Conservation (phyloP, 2,329 filamentous ascomycete genomes). For the Sarocladium oryzae region DNA sequence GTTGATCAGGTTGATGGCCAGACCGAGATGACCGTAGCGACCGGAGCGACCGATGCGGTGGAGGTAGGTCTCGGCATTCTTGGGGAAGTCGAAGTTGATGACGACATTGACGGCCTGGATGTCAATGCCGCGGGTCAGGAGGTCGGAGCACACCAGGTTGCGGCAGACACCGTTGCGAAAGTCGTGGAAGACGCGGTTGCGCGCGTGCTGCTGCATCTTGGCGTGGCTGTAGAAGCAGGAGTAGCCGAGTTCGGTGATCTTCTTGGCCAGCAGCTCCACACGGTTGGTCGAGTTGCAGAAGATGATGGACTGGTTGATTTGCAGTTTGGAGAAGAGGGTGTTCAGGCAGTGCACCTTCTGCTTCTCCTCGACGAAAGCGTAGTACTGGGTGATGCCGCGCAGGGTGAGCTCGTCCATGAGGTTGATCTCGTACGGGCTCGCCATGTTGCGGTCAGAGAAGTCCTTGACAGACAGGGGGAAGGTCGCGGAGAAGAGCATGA, state of each 20-base stretch:
- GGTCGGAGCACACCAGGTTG: conserved; percentile 95
- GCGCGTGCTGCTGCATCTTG: conserved; percentile 92
- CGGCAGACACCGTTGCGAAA: conserved; percentile 97
- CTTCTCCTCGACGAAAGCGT: conserved; percentile 98
- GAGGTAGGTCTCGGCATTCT: conserved; percentile 97
- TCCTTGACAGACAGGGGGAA: conserved; percentile 96
- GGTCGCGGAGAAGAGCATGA: conserved; percentile 98
- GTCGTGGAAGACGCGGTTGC: conserved; percentile 98
- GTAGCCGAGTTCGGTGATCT: conserved; percentile 98
- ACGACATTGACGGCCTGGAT: conserved; percentile 99
- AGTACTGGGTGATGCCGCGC: conserved; percentile 97
- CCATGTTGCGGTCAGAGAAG: conserved; percentile 98
- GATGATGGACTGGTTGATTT: conserved; percentile 99
- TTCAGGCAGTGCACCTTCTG: conserved; percentile 99
- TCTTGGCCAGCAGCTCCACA: conserved; percentile 95
- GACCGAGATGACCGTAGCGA: conserved; percentile 90
- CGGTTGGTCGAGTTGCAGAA: conserved; percentile 99
- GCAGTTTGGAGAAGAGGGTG: conserved; percentile 96
- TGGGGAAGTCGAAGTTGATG: conserved; percentile 99
- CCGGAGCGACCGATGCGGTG: conserved; percentile 97
- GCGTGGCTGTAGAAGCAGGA: conserved; percentile 99
- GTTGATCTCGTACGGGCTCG: conserved; percentile 94
- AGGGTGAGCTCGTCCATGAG: conserved; percentile 98
- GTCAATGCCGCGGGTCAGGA: conserved; percentile 97
- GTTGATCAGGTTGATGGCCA: conserved; percentile 98